Evolutionary conservation across 768 basidiomycete species (phyloP).

Genomic region (Suillus ampliporus): DNA sequence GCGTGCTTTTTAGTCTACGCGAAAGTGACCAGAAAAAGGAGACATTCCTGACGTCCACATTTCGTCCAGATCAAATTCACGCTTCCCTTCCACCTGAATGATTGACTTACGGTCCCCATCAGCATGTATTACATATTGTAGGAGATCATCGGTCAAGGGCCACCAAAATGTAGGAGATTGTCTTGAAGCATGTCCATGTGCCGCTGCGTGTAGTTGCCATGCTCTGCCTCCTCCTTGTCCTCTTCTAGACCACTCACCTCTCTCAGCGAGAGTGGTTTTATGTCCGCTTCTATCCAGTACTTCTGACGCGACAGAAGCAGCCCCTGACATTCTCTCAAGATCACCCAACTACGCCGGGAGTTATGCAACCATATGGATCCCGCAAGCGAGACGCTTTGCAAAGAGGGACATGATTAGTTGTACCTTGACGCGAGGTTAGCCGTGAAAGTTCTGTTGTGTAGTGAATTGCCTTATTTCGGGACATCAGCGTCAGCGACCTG

Average conservation of each 20-base stretch:
- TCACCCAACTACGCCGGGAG: slow-evolving; percentile 26
- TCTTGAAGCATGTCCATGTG: slow-evolving; percentile 1
- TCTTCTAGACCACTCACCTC: not conserved
- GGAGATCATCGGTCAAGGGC: not conserved
- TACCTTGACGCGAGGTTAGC: slow-evolving; percentile 20
- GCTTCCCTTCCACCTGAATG: not conserved
- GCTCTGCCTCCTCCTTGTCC: not conserved
- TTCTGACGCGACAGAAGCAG: slow-evolving; percentile 6
- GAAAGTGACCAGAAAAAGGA: not conserved
- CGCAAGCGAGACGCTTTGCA: slow-evolving; percentile 30
- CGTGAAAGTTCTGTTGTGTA: slow-evolving; percentile 20
- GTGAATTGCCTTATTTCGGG: slow-evolving; percentile 25
- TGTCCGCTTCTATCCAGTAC: slow-evolving; percentile 8
- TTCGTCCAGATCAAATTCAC: not conserved
- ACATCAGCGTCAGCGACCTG: slow-evolving; percentile 28
- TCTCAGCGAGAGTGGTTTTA: not conserved
- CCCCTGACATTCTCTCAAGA: slow-evolving; percentile 21
- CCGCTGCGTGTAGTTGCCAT: not conserved
- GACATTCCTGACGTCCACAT: not conserved
- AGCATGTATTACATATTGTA: not conserved
- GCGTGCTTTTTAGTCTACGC: not conserved
- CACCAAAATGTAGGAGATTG: not conserved
- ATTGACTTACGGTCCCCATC: not conserved
- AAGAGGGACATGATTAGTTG: slow-evolving; percentile 26
- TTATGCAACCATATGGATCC: slow-evolving; percentile 26